Evolutionary conservation across 2,329 filamentous ascomycete species (phyloP), one percentile per base, ranked within the genome.

Genomic region (Helotiales sp.): DNA sequence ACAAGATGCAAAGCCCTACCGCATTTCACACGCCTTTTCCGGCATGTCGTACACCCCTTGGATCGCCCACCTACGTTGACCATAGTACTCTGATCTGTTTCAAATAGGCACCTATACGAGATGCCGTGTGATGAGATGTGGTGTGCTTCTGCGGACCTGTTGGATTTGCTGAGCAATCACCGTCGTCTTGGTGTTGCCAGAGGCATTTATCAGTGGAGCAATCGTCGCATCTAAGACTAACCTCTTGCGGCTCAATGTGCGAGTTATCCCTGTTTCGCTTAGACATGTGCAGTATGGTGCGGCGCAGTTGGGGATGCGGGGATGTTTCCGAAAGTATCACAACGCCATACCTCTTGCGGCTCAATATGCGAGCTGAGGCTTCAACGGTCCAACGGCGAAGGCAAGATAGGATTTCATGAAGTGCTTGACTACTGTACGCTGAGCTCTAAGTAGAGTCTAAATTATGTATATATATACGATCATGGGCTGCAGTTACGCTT

Each of bases 41-140:
- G 70, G 55, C 70, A 72, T n/a, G 59, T 66, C 19, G 66, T 67
- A 51, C 70, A 72, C 42, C 68, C 70, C 60, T 67, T 70, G 2
- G 70, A 72, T 42, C 69, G 62, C 29, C 70, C 70, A 3, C 13
- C 63, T 29, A 70, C 57, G 58, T 71, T 71, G 25, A 70, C 70
- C 70, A 72, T 71, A 19, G 42, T 62, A 15, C 46, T 55, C 17
- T 17, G 29, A 33, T 27, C 13, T n/a, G 24, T 31, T 17, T 59
- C 15, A 40, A 15, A n/a, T n/a, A n/a, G n/a, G 15, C 5, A 19
- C 36, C 15, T 4, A 4, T 10, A 40, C 8, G 5, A 19, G 19
- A 15, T 17, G 15, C 8, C n/a, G 15, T 9, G 36, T 40, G 15
- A 10, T 3, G 10, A 10, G 10, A 34, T 13, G 12, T 15, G 17